phyloP scores from a whole-genome alignment of 2,329 filamentous ascomycete species.

The Neobulgaria alba region DNA sequence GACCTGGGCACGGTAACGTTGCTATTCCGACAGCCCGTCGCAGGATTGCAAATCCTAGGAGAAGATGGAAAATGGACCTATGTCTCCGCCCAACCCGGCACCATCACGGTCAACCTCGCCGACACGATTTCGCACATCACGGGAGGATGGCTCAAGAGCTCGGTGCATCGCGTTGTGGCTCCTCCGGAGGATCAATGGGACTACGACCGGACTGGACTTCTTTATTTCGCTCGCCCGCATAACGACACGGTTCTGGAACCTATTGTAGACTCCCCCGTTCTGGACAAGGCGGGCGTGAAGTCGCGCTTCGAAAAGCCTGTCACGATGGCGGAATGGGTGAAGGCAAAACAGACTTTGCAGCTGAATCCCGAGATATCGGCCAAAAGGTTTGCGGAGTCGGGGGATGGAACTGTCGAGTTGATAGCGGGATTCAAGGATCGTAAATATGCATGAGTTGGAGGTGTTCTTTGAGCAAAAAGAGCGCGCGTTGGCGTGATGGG shows the following conservation, averaged over 20 bases:
- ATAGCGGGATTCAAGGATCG: conserved; percentile 28
- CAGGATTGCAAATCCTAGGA: conserved; percentile 47
- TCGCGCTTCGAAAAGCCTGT: conserved; percentile 19
- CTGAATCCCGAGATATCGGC: conserved; percentile 20
- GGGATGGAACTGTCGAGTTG: conserved; percentile 33
- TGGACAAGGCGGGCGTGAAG: conserved; percentile 25
- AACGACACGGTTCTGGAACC: conserved; percentile 23
- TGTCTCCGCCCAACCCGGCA: conserved; percentile 40
- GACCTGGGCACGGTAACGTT: conserved; percentile 48
- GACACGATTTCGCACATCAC: conserved; percentile 42
- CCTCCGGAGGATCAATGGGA: conserved; percentile 31
- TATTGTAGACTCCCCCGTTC: conserved; percentile 26
- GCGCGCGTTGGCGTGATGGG: no score
- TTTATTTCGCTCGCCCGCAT: conserved; percentile 36
- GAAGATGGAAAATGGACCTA: conserved; percentile 41
- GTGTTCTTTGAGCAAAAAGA: no score
- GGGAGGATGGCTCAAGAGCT: conserved; percentile 38
- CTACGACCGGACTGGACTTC: conserved; percentile 35
- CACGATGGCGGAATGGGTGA: conserved; percentile 1
- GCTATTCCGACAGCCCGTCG: conserved; percentile 50
- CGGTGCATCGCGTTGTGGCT: conserved; percentile 32
- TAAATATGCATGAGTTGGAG: conserved; percentile 23
- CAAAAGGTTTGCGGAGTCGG: conserved; percentile 29
- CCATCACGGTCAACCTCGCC: conserved; percentile 42
- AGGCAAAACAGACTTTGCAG: neutral